phyloP scores from a whole-genome alignment of 768 basidiomycete species.

The Tricholoma hemisulphureum region DNA sequence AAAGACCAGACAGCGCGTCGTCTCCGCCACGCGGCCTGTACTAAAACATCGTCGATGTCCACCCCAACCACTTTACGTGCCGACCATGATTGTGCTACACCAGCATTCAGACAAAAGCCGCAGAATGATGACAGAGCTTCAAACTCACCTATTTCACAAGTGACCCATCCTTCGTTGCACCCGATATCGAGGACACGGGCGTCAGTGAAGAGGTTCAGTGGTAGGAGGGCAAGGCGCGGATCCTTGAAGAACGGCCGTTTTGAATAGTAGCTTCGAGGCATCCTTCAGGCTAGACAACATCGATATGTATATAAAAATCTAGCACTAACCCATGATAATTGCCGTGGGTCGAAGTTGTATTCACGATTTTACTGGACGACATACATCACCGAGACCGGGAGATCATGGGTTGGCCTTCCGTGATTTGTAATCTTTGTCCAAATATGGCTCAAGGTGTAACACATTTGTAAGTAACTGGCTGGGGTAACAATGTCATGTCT shows the following conservation, averaged over 20 bases:
- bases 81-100: constrained; percentile 59
- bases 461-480: too few relatives aligned
- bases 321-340: constrained; percentile 68
- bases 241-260: constrained; percentile 64
- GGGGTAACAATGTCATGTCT: too few relatives aligned
- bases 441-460: too few relatives aligned
- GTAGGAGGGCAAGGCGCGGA: constrained; percentile 63
- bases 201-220: constrained; percentile 47
- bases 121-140: not conserved
- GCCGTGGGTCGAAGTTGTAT: constrained; percentile 50
- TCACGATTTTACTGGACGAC: not conserved
- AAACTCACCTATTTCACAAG: constrained; percentile 75
- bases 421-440: too few relatives aligned
- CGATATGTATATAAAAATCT: not conserved
- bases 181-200: constrained; percentile 78
- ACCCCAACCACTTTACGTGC: constrained; percentile 76
- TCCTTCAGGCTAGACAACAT: not conserved
- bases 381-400: too few relatives aligned
- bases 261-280: constrained; percentile 62
- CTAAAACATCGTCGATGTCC: constrained; percentile 76
- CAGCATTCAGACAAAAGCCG: constrained; percentile 3
- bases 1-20: constrained; percentile 70
- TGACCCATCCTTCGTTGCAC: constrained; percentile 84
- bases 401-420: too few relatives aligned
- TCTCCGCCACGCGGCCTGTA: constrained; percentile 75